Evolutionary conservation across 1,139 yeast genomes (phyloP), one percentile per base, ranked within the genome.

Genomic region (Kurtzmaniella quercitrusa): DNA sequence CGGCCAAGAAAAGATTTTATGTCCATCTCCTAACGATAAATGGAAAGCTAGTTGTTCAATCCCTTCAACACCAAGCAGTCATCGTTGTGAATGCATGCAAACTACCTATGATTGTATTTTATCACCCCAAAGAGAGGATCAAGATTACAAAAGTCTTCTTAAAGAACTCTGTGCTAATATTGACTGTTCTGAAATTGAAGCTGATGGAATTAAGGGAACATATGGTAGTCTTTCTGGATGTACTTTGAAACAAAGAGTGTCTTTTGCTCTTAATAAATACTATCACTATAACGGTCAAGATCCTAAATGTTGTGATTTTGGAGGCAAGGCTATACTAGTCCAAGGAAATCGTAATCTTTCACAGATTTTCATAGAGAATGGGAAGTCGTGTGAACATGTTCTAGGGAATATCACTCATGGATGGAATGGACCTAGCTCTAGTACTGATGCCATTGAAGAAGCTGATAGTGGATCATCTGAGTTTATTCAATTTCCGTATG

Each of bases 151-250:
- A 23, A 51, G 59, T 2, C 54, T 74, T 8, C 69, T 79, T 48
- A 63, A 66, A 11, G 70, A 74, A 43, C 61, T 81, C 1, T 82
- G 89, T 52, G 60, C 69, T 12, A 54, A 64, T 31, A 65, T 73
- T 7, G 75, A 79, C 48, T 84, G 91, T 56, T 58, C 65, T 14
- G 77, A 74, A 7, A 72, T 83, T 33, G 55, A 46, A 15, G 69
- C 72, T 3, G 70, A 79, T 58, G 82, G 84, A 1, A 51, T 55
- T 9, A 47, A 48, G 1, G 88, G 87, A 0, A 46, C 45, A 2
- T 83, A 81, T 55, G 90, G 90, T 1, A 58, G 59, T n/a, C 79
- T 66, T 56, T 73, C 87, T 1, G 79, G 72, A 47, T 84, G 90
- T 54, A 56, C 75, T 14, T 53, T 70, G 3, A 59, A 61, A 12